phyloP scores from a whole-genome alignment of 331 rosid genomes.

The Quercus phellos region DNA sequence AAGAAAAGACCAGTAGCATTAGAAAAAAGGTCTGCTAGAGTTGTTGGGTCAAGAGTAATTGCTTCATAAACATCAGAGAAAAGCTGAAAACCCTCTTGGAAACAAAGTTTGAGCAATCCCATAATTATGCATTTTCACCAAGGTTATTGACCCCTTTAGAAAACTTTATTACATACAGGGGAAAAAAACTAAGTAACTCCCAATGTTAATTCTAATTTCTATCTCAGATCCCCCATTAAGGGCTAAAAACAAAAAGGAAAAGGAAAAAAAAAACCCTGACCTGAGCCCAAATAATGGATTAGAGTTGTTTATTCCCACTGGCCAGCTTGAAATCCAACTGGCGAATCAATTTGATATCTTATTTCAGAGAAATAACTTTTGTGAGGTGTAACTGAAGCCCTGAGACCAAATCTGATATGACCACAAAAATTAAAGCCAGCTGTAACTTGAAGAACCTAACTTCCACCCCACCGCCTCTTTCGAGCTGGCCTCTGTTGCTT shows the following conservation, averaged over 20 bases:
- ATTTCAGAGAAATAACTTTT: background rate
- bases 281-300: background rate
- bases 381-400: constrained; percentile 12
- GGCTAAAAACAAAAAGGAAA: background rate
- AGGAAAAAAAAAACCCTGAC: background rate
- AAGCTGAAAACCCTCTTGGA: constrained; percentile 13
- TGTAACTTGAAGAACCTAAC: constrained; percentile 5
- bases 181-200: background rate
- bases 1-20: background rate
- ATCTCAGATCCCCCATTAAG: background rate
- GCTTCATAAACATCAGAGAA: background rate
- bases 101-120: constrained; percentile 8
- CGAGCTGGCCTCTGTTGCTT: constrained; percentile 57
- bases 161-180: constrained; percentile 8
- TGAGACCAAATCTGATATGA: background rate
- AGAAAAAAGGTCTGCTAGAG: background rate
- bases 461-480: constrained; percentile 58
- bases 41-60: too few relatives aligned
- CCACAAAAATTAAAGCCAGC: background rate
- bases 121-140: constrained; percentile 6
- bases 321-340: constrained; percentile 4
- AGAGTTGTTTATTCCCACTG: background rate
- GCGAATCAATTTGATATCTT: too few relatives aligned
- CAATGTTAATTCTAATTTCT: too few relatives aligned
- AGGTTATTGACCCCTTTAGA: background rate